Conservation (phyloP, 306 rosid species). For the Ceratonia siliqua region DNA sequence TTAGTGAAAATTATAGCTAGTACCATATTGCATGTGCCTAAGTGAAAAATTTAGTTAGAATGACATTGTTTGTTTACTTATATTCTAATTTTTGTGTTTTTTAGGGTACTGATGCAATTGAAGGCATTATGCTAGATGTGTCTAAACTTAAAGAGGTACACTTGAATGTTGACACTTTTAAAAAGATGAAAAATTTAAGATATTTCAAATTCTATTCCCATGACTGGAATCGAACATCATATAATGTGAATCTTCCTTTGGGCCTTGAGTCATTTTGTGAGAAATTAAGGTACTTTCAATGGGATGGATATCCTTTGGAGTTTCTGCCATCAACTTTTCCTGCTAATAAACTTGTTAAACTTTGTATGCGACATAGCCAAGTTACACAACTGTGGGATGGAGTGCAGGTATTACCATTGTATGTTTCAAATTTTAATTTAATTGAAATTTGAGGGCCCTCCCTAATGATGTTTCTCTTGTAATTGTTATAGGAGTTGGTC, state of each 20-base stretch:
- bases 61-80: too few species aligned
- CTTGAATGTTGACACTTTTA: not conserved
- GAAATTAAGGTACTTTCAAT: slow-evolving; percentile 28
- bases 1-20: too few species aligned
- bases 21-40: too few species aligned
- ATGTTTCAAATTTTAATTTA: too few species aligned
- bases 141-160: not conserved
- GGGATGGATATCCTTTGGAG: slow-evolving; percentile 23
- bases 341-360: too few species aligned
- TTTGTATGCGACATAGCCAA: too few species aligned
- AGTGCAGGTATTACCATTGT: too few species aligned
- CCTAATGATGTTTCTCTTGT: not conserved
- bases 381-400: too few species aligned
- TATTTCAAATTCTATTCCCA: too few species aligned
- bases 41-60: too few species aligned
- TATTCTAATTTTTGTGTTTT: not conserved
- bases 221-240: too few species aligned
- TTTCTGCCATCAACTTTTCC: not conserved
- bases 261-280: not conserved
- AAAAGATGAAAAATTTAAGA: not conserved
- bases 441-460: too few species aligned
- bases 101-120: not conserved
- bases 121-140: not conserved
- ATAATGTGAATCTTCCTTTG: not conserved
- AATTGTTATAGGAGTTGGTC: not conserved